Percentiles rank a stretch among this genome's conserved stretches.
Conservation (phyloP, 257 asterid genomes). For the Salvia miltiorrhiza region DNA sequence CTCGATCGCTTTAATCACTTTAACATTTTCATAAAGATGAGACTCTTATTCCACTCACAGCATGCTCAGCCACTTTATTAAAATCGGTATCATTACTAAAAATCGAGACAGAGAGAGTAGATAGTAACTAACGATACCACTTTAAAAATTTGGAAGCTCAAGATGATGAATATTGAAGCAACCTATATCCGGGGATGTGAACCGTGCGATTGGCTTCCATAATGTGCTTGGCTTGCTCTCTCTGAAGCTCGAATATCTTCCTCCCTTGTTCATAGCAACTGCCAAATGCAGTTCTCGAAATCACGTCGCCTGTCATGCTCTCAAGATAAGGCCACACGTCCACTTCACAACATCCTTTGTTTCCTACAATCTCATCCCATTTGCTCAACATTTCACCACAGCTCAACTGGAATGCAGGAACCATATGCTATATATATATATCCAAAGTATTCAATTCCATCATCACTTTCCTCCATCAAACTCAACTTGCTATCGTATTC, state of each 20-base stretch:
- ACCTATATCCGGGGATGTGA: conserved; percentile 37
- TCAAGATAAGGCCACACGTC: conserved; percentile 26
- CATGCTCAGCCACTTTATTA: too few relatives aligned
- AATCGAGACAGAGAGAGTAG: too few relatives aligned
- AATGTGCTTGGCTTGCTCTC: conserved; percentile 8
- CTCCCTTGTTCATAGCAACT: conserved; percentile 15
- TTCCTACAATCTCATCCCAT: conserved; percentile 30
- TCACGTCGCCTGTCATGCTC: conserved; percentile 10
- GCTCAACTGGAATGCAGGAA: conserved; percentile 17
- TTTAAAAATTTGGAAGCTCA: too few relatives aligned
- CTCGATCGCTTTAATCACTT: too few relatives aligned
- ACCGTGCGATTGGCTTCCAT: background rate
- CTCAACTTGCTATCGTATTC: too few relatives aligned
- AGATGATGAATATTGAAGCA: too few relatives aligned
- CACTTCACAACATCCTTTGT: conserved; percentile 2
- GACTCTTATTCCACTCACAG: too few relatives aligned
- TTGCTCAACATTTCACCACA: conserved; percentile 36
- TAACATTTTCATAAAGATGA: too few relatives aligned
- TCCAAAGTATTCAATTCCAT: too few relatives aligned
- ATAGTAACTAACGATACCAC: too few relatives aligned
- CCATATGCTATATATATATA: conserved; percentile 10
- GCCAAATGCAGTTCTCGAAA: conserved; percentile 19
- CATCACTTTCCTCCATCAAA: too few relatives aligned
- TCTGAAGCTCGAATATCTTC: conserved; percentile 15
- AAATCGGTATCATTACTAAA: too few relatives aligned